Base-by-base conservation (phyloP, 148 eudicot species). In the Chenopodium suecicum region DNA sequence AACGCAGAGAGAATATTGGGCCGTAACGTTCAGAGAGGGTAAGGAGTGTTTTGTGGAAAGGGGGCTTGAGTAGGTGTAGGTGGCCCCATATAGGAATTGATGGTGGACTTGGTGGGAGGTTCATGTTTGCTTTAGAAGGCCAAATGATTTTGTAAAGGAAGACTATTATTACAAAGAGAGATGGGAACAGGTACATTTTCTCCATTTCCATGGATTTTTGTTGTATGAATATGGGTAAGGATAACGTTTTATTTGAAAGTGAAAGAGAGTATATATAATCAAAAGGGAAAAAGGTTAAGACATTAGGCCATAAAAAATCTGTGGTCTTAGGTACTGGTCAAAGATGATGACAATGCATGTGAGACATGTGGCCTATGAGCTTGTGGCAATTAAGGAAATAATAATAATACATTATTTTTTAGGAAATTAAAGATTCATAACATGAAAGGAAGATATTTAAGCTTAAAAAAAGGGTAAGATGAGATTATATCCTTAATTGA, bases 41-140 rank as follows among this genome's bases (percentile, higher is more conserved):
- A 47, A 77, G 25, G 32, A 82, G 52, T 44, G 84, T 46, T 3
- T 80, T 79, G 77, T 80, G 86, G 54, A 66, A 52, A 17, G 87
- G 89, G 16, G 16, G 44, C 70, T 82, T 84, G 32, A 87, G 75
- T 14, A 87, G 85, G 74, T 85, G 86, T 58, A 87, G 84, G 41
- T 87, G 89, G 77, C 89, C 89, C 41, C 85, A 5, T 79, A 85
- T 32, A 2, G 89, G 89, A 20, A 82, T 58, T 27, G 87, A 65
- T 29, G 83, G 87, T 70, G 89, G 87, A 60, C 85, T 84, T 71
- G 89, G 87, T 56, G 87, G 85, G 67, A n/a, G 74, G 22, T 67
- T 75, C 25, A 75, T 79, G 48, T 60, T 81, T 17, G 66, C 16
- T 11, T 74, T 66, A 50, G 67, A 54, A 7, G 4, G 8, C 8